Evolutionary conservation across 2,329 filamentous ascomycete genomes (phyloP).

Genomic region (Trichoderma koningii): DNA sequence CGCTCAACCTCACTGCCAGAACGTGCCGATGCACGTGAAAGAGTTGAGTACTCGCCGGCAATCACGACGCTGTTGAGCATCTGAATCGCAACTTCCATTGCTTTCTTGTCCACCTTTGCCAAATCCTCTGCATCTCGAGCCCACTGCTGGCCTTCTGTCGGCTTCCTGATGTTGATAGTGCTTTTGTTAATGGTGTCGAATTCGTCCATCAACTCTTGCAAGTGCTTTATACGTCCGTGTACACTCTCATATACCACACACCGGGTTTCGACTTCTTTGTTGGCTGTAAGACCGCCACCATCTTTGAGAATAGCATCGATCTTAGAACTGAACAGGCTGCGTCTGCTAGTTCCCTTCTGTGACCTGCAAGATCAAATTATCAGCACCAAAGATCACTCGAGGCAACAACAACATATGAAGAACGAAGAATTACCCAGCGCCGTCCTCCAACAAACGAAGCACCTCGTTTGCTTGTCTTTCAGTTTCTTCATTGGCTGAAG

Average conservation of each 20-base stretch:
- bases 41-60: not conserved
- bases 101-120: conserved; percentile 35
- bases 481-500: conserved; percentile 33
- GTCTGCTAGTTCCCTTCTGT: not conserved
- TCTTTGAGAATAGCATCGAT: not conserved
- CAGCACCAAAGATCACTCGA: no score
- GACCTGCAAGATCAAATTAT: not conserved
- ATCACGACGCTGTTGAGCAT: conserved; percentile 36
- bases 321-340: not conserved
- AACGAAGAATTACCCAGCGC: not conserved
- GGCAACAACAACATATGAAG: no score
- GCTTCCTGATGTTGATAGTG: conserved; percentile 32
- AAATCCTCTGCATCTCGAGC: conserved; percentile 39
- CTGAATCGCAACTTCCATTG: conserved; percentile 33
- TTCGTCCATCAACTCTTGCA: conserved; percentile 30
- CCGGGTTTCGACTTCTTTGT: not conserved
- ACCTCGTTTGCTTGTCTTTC: conserved; percentile 32
- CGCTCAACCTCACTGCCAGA: conserved; percentile 36
- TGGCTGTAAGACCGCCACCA: not conserved
- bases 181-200: conserved; percentile 34
- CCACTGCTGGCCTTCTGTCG: conserved; percentile 38
- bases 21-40: conserved; percentile 19
- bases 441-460: conserved; percentile 31
- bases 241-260: conserved; percentile 21
- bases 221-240: conserved; percentile 26